Base-by-base conservation (phyloP, 1,284 basidiomycete genomes). In the Cutaneotrichosporon cavernicola region DNA sequence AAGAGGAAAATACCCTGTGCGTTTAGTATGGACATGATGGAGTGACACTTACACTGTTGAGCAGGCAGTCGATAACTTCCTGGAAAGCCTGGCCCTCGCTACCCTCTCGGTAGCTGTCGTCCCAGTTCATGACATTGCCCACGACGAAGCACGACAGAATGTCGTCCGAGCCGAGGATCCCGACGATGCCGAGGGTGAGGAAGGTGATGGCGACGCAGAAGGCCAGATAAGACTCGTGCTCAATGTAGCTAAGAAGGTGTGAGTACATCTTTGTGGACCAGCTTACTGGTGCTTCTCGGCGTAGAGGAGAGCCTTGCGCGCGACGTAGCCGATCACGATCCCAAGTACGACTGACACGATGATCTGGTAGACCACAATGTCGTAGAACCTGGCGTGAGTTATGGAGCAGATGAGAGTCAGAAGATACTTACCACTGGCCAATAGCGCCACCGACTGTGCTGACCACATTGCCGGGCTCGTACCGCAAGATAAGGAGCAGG, bases 151-250 rank as follows among this genome's bases (percentile, higher is more conserved):
- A 76, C 60, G 73, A 74, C 11, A 97, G 85, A 10, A 97, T 87
- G 79, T 97, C 94, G 81, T 97, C 94, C 1, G 91, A 90, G 16
- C 94, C 94, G 30, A 96, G 83, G 32, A 96, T 84, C 0, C 90
- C 90, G 60, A 89, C 90, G 32, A 90, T 83, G 14, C 93, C 94
- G 64, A 92, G 89, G 21, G 90, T 91, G 69, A 96, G 74, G 57
- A 84, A 77, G 6, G 82, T 78, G 14, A 82, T 69, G 5, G 77
- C 79, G 18, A 81, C 72, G 11, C 79, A 76, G 61, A 76, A 81
- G 0, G 76, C 72, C 5, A 81, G 67, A 64, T 81, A 80, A 1
- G 74, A 76, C 58, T 80, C 79, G 70, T 80, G 79, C 60, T 81
- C 80, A 59, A 81, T 79, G 9, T 74, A 61, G 49, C 75, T 75